Conservation (phyloP, 495 filamentous ascomycete genomes). For the Aspergillus ellipticus region DNA sequence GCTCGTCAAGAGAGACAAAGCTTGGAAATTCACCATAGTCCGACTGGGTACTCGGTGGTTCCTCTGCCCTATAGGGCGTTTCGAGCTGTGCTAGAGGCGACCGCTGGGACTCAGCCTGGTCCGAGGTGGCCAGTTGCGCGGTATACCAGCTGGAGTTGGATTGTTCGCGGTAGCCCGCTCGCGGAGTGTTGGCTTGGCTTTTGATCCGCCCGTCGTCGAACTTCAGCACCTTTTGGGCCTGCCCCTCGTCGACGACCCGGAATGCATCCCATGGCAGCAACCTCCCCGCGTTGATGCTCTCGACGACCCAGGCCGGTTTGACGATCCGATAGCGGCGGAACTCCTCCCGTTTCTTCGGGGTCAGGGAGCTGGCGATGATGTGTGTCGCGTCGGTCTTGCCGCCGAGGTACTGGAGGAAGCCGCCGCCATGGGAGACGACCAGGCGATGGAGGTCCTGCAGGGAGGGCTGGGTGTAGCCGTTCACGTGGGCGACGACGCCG, state of each 20-base stretch:
- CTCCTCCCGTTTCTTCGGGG: conserved; percentile 86
- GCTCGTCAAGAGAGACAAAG: conserved; percentile 25
- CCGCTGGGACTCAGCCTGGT: neutral
- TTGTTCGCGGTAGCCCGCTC: conserved; percentile 66
- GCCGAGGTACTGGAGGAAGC: conserved; percentile 92
- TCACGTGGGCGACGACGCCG: conserved; percentile 83
- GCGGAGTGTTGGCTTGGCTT: conserved; percentile 58
- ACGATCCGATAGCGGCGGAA: conserved; percentile 85
- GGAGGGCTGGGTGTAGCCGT: conserved; percentile 90
- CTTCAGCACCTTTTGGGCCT: conserved; percentile 71
- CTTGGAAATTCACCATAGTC: conserved; percentile 48
- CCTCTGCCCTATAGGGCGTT: neutral
- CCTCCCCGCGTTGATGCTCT: conserved; percentile 76
- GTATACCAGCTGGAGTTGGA: conserved; percentile 76
- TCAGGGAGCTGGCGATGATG: conserved; percentile 85
- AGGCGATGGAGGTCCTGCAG: conserved; percentile 81
- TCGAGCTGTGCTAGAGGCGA: neutral
- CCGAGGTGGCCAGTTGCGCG: conserved; percentile 48
- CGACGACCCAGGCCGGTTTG: conserved; percentile 93
- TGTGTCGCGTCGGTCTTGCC: conserved; percentile 91
- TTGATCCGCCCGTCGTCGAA: conserved; percentile 67
- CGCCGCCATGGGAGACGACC: conserved; percentile 86
- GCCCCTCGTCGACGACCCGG: conserved; percentile 74
- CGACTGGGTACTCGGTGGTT: conserved; percentile 25
- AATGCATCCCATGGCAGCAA: conserved; percentile 82